A percentile compares a stretch with the other conserved stretches of the same genome.
phyloP scores from a whole-genome alignment of 2,329 filamentous ascomycete genomes.

The Sporothrix protearum region DNA sequence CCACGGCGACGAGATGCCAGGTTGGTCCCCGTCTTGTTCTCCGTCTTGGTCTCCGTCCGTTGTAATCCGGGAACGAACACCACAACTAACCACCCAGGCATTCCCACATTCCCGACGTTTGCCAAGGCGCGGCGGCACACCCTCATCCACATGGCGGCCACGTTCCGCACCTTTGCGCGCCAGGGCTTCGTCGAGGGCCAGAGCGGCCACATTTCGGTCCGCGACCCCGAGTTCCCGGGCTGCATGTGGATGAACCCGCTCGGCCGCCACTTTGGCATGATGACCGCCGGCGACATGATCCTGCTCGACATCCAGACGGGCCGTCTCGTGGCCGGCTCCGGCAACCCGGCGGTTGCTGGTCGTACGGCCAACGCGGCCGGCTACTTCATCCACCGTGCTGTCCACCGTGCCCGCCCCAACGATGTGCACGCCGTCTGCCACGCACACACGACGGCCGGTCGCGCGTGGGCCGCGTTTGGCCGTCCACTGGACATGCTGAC shows the following conservation, averaged over 20 bases:
- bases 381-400: constrained; percentile 65
- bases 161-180: constrained; percentile 64
- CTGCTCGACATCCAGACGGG: constrained; percentile 56
- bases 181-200: constrained; percentile 64
- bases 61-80: no score
- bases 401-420: constrained; percentile 59
- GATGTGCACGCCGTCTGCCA: constrained; percentile 67
- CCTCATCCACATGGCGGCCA: constrained; percentile 62
- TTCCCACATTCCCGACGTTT: constrained; percentile 42
- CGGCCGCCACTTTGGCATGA: constrained; percentile 62
- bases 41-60: no score
- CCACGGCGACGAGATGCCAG: constrained; percentile 32
- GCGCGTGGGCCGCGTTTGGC: constrained; percentile 65
- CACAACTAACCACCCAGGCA: constrained; percentile 33
- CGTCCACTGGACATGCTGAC: constrained; percentile 66
- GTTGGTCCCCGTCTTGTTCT: constrained; percentile 26
- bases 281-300: constrained; percentile 66
- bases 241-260: constrained; percentile 65
- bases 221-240: constrained; percentile 59
- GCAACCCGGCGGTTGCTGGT: constrained; percentile 36
- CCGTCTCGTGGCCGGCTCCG: constrained; percentile 61
- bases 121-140: constrained; percentile 57
- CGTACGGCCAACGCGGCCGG: constrained; percentile 61
- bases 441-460: constrained; percentile 62
- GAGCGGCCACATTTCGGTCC: constrained; percentile 59